A percentile compares a stretch with the other conserved stretches of the same genome.
Conservation (phyloP, 371 early-diverging fungal species). For the Lichtheimia corymbifera region DNA sequence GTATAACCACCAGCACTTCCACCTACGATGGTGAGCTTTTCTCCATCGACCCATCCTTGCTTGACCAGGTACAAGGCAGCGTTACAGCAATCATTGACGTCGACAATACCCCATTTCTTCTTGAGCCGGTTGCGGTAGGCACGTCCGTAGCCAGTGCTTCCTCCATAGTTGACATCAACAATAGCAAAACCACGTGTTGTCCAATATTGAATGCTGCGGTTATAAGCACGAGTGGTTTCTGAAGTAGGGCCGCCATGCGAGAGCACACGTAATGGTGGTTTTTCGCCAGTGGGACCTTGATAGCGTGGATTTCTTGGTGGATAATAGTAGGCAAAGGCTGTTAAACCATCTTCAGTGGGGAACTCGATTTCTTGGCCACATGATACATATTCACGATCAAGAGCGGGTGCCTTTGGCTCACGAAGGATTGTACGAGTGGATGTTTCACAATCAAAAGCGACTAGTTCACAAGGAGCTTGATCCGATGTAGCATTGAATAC, state of each 20-base stretch:
- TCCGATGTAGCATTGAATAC: conserved; percentile 36
- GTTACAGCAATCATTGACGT: conserved; percentile 77
- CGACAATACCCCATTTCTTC: conserved; percentile 71
- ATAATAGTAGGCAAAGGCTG: conserved; percentile 65
- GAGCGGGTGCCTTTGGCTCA: conserved; percentile 17
- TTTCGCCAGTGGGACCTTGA: conserved; percentile 47
- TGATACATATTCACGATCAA: conserved; percentile 56
- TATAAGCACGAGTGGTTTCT: conserved; percentile 33
- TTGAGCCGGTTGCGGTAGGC: conserved; percentile 72
- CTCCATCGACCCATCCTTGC: conserved; percentile 58
- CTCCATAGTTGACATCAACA: conserved; percentile 79
- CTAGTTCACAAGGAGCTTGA: conserved; percentile 21
- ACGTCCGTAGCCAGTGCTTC: conserved; percentile 74
- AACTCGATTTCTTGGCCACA: conserved; percentile 65
- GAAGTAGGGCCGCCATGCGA: conserved; percentile 78
- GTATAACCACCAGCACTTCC: conserved; percentile 77
- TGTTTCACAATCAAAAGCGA: conserved; percentile 19
- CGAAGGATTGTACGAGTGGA: conserved; percentile 20
- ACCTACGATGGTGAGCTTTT: conserved; percentile 66
- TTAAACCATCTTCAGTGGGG: conserved; percentile 50
- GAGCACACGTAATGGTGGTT: conserved; percentile 70
- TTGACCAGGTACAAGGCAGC: conserved; percentile 67
- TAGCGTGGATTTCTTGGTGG: conserved; percentile 67
- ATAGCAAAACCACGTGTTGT: conserved; percentile 78
- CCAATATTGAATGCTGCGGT: conserved; percentile 67